phyloP scores from a whole-genome alignment of 2,329 filamentous ascomycete genomes.

The Sodiomyces alkalinus region DNA sequence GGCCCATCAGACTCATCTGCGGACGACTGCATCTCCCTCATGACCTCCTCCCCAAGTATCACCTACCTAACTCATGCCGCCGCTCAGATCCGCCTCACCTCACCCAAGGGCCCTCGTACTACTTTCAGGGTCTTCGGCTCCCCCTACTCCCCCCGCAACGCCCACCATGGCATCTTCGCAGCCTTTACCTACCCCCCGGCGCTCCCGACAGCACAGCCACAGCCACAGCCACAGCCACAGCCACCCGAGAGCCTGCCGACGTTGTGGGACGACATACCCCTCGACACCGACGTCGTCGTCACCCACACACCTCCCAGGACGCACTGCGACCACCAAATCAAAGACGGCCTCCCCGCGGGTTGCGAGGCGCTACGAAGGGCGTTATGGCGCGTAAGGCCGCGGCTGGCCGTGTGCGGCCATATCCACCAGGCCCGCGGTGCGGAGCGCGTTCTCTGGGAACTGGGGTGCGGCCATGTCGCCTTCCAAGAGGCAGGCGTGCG shows the following conservation, averaged over 20 bases:
- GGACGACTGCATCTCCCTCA: slow-evolving; percentile 36
- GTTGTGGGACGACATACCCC: slow-evolving; percentile 47
- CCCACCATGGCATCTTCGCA: slow-evolving; percentile 28
- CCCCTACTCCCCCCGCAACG: slow-evolving; percentile 43
- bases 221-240: too few relatives aligned
- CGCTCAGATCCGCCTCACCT: slow-evolving; percentile 35
- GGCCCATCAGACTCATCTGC: slow-evolving; percentile 33
- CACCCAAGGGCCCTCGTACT: slow-evolving; percentile 38
- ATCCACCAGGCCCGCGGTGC: slow-evolving; percentile 54
- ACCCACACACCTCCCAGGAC: slow-evolving; percentile 53
- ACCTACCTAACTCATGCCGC: slow-evolving; percentile 50
- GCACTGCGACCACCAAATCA: slow-evolving; percentile 40
- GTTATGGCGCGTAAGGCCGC: slow-evolving; percentile 46
- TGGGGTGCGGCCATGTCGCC: slow-evolving; percentile 19
- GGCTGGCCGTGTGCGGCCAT: slow-evolving; percentile 55
- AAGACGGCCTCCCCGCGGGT: slow-evolving; percentile 27
- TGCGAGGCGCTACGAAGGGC: slow-evolving; percentile 43
- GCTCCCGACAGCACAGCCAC: slow-evolving; percentile 4
- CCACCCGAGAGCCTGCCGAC: slow-evolving; percentile 11
- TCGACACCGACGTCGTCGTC: slow-evolving; percentile 48
- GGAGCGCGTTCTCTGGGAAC: slow-evolving; percentile 46
- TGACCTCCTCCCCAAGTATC: slow-evolving; percentile 38
- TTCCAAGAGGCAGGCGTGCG: slow-evolving; percentile 28
- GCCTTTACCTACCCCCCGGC: slow-evolving; percentile 47
- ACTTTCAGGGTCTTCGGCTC: slow-evolving; percentile 56